phyloP scores from a whole-genome alignment of 805 yeast species.

The Sugiyamaella marilandica region DNA sequence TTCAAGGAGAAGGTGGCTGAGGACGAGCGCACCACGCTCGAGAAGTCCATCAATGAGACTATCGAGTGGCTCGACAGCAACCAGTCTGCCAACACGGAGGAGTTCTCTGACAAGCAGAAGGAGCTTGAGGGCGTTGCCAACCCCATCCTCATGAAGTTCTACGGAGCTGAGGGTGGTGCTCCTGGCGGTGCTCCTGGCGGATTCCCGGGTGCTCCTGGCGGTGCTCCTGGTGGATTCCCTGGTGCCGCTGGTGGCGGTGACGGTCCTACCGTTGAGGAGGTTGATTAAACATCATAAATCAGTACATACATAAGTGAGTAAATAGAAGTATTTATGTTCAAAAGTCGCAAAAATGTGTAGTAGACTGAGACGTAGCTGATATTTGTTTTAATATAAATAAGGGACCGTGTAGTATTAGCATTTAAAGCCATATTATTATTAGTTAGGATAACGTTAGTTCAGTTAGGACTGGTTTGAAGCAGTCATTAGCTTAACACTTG shows the following conservation, averaged over 20 bases:
- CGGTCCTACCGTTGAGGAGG: slow-evolving; percentile 60
- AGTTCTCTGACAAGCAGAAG: slow-evolving; percentile 88
- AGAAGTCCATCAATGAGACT: slow-evolving; percentile 79
- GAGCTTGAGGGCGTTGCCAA: slow-evolving; percentile 92
- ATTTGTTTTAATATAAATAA: too few relatives aligned
- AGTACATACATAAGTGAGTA: neutral
- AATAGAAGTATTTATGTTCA: neutral
- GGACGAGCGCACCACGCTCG: slow-evolving; percentile 61
- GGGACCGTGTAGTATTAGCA: too few relatives aligned
- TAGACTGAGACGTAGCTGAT: too few relatives aligned
- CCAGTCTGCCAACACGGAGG: slow-evolving; percentile 90
- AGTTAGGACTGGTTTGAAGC: too few relatives aligned
- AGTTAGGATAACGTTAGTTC: too few relatives aligned
- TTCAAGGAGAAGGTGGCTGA: slow-evolving; percentile 75
- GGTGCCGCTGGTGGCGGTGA: slow-evolving; percentile 38
- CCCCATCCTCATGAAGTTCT: slow-evolving; percentile 96
- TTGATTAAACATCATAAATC: slow-evolving; percentile 23
- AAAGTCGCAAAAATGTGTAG: too few relatives aligned
- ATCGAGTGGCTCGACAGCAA: slow-evolving; percentile 89
- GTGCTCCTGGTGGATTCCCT: slow-evolving; percentile 59
- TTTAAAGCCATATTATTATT: too few relatives aligned
- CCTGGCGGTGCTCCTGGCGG: slow-evolving; percentile 76
- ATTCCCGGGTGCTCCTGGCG: slow-evolving; percentile 66
- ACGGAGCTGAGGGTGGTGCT: slow-evolving; percentile 72
- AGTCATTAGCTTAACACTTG: too few relatives aligned